Conservation (phyloP, 345 rosid species). For the Salix viminalis region DNA sequence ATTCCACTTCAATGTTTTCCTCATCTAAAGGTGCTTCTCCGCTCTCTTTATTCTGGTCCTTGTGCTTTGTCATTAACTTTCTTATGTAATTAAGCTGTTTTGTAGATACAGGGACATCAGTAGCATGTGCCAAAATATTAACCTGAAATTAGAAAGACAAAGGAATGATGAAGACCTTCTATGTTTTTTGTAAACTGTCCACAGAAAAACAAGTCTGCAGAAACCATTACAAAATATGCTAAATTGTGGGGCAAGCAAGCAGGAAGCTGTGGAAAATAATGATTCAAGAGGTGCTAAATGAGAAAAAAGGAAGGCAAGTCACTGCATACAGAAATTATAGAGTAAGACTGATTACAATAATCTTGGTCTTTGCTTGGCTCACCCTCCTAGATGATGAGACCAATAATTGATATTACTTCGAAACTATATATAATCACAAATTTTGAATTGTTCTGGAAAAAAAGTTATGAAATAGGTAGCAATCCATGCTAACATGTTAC, state of each 20-base stretch:
- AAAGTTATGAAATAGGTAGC: not conserved
- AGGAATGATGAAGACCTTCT: slow-evolving; percentile 14
- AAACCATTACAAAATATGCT: not conserved
- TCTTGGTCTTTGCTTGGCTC: not conserved
- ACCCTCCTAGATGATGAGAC: not conserved
- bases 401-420: not conserved
- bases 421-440: not conserved
- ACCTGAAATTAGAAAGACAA: slow-evolving; percentile 51
- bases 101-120: slow-evolving; percentile 64
- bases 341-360: too few species aligned
- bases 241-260: too few species aligned
- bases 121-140: slow-evolving; percentile 75
- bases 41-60: slow-evolving; percentile 33
- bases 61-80: slow-evolving; percentile 60
- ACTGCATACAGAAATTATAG: too few species aligned
- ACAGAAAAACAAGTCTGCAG: not conserved
- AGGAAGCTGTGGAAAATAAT: not conserved
- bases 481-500: not conserved
- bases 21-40: slow-evolving; percentile 19
- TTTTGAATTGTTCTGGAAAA: not conserved
- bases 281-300: not conserved
- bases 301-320: not conserved
- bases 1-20: slow-evolving; percentile 25
- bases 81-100: slow-evolving; percentile 74
- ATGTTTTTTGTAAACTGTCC: not conserved